Evolutionary conservation across 1,139 yeast genomes (phyloP).

Genomic region (Suhomyces bribrorum): DNA sequence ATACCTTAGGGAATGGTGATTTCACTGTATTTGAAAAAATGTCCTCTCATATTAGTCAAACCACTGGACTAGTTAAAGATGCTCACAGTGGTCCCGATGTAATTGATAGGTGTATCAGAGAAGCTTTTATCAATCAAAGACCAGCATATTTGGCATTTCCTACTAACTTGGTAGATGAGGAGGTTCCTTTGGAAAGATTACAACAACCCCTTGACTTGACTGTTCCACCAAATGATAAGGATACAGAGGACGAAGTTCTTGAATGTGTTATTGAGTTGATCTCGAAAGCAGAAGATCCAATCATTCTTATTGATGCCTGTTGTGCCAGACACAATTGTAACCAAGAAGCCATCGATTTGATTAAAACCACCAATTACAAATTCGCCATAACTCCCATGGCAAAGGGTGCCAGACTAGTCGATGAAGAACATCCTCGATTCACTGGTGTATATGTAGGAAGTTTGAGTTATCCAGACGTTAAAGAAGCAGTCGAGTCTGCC

Average conservation of each 20-base stretch:
- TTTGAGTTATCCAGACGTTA: constrained; percentile 34
- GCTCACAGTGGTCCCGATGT: constrained; percentile 62
- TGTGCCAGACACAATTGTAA: constrained; percentile 74
- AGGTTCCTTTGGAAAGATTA: constrained; percentile 56
- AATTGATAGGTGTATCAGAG: constrained; percentile 72
- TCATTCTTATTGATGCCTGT: constrained; percentile 83
- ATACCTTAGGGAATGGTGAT: constrained; percentile 49
- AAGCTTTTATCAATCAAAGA: constrained; percentile 70
- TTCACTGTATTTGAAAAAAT: constrained; percentile 46
- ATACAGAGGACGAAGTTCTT: constrained; percentile 71
- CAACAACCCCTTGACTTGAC: constrained; percentile 64
- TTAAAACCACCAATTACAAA: constrained; percentile 64
- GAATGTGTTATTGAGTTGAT: constrained; percentile 56
- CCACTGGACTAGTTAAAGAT: constrained; percentile 64
- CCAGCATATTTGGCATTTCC: constrained; percentile 86
- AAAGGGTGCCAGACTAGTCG: constrained; percentile 30
- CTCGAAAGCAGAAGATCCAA: constrained; percentile 61
- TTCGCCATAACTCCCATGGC: constrained; percentile 38
- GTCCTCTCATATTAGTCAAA: constrained; percentile 66
- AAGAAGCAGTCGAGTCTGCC: constrained; percentile 30
- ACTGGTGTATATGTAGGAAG: constrained; percentile 37
- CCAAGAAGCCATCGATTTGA: constrained; percentile 60
- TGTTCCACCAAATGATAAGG: constrained; percentile 63
- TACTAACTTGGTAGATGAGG: constrained; percentile 71
- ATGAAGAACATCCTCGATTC: constrained; percentile 30